Evolutionary conservation across 176 grass and related monocot species (phyloP).

Genomic region (Melocanna baccifera): DNA sequence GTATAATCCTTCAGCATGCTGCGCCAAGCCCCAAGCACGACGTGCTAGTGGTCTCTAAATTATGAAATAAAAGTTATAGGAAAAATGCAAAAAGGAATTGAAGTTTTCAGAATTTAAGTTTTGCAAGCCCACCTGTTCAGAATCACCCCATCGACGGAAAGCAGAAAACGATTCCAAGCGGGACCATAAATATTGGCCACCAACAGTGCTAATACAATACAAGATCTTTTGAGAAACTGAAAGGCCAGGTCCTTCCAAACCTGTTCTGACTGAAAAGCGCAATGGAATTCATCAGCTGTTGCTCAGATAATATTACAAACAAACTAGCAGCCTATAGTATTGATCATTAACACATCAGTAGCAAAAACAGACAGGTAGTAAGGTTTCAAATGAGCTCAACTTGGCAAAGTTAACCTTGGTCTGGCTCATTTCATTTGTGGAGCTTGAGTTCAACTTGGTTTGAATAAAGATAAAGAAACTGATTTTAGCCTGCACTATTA

Average conservation of each 20-base stretch:
- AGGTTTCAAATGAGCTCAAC: not conserved
- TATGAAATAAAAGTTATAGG: slow-evolving; percentile 17
- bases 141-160: slow-evolving; percentile 93
- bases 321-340: not conserved
- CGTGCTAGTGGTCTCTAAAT: slow-evolving; percentile 72
- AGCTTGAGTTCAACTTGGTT: not conserved
- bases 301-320: slow-evolving; percentile 1
- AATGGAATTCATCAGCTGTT: slow-evolving; percentile 1
- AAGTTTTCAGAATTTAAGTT: slow-evolving; percentile 27
- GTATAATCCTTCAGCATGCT: slow-evolving; percentile 83
- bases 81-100: not conserved
- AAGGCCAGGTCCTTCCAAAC: slow-evolving; percentile 85
- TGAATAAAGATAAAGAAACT: not conserved
- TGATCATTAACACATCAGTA: not conserved
- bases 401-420: not conserved
- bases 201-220: slow-evolving; percentile 81
- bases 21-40: slow-evolving; percentile 63
- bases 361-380: not conserved
- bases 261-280: slow-evolving; percentile 76
- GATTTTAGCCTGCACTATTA: not conserved
- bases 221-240: slow-evolving; percentile 87
- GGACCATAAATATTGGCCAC: slow-evolving; percentile 84
- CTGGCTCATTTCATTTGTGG: not conserved
- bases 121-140: slow-evolving; percentile 62
- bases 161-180: slow-evolving; percentile 89